Conservation (phyloP, 495 filamentous ascomycete genomes). For the Neurospora discreta region DNA sequence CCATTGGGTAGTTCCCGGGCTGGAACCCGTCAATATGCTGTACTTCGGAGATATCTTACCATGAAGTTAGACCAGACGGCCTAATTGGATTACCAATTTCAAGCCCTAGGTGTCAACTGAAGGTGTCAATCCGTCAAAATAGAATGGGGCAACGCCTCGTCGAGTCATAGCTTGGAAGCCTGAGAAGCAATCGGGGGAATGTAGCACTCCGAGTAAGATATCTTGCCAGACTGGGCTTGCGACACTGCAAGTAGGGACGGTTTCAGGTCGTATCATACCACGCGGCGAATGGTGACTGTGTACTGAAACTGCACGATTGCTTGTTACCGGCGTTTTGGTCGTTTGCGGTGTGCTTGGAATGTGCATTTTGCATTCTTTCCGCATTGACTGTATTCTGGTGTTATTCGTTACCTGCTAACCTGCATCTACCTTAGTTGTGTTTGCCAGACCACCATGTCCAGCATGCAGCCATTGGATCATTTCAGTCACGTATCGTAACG, state of each 20-base stretch:
- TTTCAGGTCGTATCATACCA: neutral
- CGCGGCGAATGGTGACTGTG: neutral
- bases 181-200: neutral
- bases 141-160: neutral
- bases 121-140: neutral
- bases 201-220: neutral
- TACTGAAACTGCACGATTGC: neutral
- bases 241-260: neutral
- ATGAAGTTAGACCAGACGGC: neutral
- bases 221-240: neutral
- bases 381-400: neutral
- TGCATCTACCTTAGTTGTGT: neutral
- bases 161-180: neutral
- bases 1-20: neutral
- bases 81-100: neutral
- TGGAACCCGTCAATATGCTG: neutral
- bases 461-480: neutral
- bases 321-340: neutral
- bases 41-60: neutral
- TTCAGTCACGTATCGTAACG: neutral
- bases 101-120: neutral
- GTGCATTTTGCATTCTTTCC: neutral
- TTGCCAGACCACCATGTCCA: neutral
- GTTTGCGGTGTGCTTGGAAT: neutral
- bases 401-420: too few relatives aligned